These are phyloP conservation scores for Xylariaceae sp. DNA, from an alignment of 2,329 filamentous ascomycete species.

Conservation along the genomic window DNA sequence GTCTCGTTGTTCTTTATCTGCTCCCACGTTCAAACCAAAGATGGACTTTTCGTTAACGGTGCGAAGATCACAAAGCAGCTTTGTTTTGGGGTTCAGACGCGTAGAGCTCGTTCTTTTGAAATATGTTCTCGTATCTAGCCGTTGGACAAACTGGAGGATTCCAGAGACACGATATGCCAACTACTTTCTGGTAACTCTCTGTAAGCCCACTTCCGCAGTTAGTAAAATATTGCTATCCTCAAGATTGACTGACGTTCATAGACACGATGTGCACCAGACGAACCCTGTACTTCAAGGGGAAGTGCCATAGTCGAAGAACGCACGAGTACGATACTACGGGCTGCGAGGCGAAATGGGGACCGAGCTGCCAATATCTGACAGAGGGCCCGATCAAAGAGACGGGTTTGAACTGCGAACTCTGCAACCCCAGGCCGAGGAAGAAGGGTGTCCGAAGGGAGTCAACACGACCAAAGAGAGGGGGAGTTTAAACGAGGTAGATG, in stretches of 20 bases:
- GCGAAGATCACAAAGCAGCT: no score
- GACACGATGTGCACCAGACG: conserved; percentile 14
- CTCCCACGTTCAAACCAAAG: no score
- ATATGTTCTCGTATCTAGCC: no score
- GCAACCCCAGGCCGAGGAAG: conserved; percentile 5
- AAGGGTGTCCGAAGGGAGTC: not conserved
- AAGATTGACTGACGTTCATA: not conserved
- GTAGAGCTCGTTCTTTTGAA: no score
- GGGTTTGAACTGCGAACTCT: conserved; percentile 10
- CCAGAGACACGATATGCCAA: no score
- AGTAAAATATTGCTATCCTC: not conserved
- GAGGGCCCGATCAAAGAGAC: conserved; percentile 14
- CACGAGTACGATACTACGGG: conserved; percentile 12
- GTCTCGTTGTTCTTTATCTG: no score
- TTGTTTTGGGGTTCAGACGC: no score
- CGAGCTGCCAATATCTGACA: not conserved
- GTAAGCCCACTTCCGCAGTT: no score
- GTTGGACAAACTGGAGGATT: no score
- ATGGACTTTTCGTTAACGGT: no score
- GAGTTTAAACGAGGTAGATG: not conserved
- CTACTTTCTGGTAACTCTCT: no score
- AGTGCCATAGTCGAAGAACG: conserved; percentile 16
- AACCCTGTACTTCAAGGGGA: conserved; percentile 16
- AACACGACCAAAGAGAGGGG: no score
- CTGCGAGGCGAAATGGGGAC: not conserved